phyloP scores from a whole-genome alignment of 495 filamentous ascomycete genomes.

The Baudoinia panamericana region DNA sequence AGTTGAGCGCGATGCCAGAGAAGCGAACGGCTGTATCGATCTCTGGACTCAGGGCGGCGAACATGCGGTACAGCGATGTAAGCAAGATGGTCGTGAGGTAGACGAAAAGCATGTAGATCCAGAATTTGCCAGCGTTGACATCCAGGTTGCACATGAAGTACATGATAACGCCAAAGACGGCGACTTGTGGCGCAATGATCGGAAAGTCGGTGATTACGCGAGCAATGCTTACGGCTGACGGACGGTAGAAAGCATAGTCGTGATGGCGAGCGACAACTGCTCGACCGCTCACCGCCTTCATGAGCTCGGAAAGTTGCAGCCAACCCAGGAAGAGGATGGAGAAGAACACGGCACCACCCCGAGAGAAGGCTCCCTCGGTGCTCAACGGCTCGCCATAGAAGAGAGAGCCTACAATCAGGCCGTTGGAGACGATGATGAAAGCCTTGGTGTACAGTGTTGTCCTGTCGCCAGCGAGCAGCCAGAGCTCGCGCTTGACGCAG shows the following conservation, averaged over 20 bases:
- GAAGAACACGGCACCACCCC: constrained; percentile 60
- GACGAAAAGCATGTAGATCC: constrained; percentile 59
- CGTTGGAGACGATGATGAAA: constrained; percentile 63
- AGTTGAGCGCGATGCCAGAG: constrained; percentile 52
- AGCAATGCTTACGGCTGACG: constrained; percentile 56
- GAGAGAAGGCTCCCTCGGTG: constrained; percentile 54
- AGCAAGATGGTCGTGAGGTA: constrained; percentile 55
- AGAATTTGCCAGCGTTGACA: constrained; percentile 54
- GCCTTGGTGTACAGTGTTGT: constrained; percentile 63
- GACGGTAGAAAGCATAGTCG: constrained; percentile 68
- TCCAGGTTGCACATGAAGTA: constrained; percentile 35
- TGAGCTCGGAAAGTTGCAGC: constrained; percentile 59
- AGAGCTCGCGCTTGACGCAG: constrained; percentile 62
- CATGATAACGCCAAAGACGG: constrained; percentile 40
- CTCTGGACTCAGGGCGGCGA: constrained; percentile 54
- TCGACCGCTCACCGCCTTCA: constrained; percentile 52
- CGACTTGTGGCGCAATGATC: constrained; percentile 47
- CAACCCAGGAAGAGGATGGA: constrained; percentile 63
- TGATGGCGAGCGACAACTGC: constrained; percentile 51
- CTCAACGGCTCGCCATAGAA: constrained; percentile 54
- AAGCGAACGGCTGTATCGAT: constrained; percentile 66
- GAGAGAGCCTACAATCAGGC: constrained; percentile 59
- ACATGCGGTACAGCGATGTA: constrained; percentile 63
- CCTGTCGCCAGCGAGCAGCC: constrained; percentile 60
- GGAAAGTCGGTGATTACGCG: constrained; percentile 59